Evolutionary conservation across 108 stramenopile species (phyloP), one percentile per base, ranked within the genome.

Genomic region (Cyclotella sp.): DNA sequence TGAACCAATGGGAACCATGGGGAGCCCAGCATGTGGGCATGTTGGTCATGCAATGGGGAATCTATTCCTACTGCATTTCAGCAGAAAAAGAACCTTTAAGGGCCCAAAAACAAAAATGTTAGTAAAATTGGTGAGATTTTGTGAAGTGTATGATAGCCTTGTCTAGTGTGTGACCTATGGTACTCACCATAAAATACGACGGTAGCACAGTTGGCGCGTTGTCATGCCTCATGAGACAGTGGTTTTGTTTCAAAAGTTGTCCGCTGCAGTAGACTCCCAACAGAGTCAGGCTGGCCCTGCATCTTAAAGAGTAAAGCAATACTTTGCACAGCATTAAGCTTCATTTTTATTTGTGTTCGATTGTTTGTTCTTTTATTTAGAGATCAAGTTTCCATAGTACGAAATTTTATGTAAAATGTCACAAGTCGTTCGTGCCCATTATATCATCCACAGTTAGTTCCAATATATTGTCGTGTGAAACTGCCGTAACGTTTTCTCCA

Each of bases 391-490:
- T 29, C 30, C 10, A 34, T n/a, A 13, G 29, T 34, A 61, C 29
- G 29, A 30, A n/a, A 4, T 61, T 26, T 26, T 12, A 15, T 12
- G n/a, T 14, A 34, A 30, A 34, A 16, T 61, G 12, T 13, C 60
- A 39, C 7, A 9, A 68, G 1, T 30, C 47, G 21, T 82, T 78
- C 10, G 52, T 66, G 43, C 92, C 91, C 29, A 88, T 59, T 16
- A 93, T 60, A 77, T 95, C 95, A 55, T 91, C 87, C 51, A 93
- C 34, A 44, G 86, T 91, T 29, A 95, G 51, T 75, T 95, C 95
- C 72, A 91, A 70, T 15, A 95, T 87, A 73, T 89, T 84, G 13
- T 91, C 92, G 28, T 89, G 81, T 10, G 70, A 87, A 18, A 92
- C 89, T 27, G 82, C 86, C 19, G 68, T 89, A 10, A 90, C 88